Evolutionary conservation across 2,329 filamentous ascomycete genomes (phyloP).

Genomic region (Tolypocladium ovalisporum): DNA sequence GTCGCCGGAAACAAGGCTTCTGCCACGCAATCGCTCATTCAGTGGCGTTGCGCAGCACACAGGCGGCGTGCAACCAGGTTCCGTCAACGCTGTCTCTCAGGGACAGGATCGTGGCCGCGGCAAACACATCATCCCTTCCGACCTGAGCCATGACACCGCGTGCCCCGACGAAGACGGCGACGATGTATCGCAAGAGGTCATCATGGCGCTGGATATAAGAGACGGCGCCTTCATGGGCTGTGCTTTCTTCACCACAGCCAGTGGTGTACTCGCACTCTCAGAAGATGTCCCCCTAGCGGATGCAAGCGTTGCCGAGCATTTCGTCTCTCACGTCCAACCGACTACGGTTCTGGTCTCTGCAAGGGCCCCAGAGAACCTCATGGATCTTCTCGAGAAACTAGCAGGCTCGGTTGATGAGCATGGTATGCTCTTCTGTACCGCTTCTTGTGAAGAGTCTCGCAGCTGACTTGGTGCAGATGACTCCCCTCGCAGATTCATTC

Average conservation of each 20-base stretch:
- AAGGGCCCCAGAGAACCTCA: slow-evolving; percentile 30
- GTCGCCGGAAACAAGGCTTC: not conserved
- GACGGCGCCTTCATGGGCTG: slow-evolving; percentile 67
- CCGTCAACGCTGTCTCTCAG: not conserved
- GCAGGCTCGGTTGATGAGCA: not conserved
- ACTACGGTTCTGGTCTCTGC: slow-evolving; percentile 43
- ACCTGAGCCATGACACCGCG: not conserved
- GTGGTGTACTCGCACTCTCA: slow-evolving; percentile 63
- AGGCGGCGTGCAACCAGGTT: not conserved
- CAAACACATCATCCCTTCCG: not conserved
- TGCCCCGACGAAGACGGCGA: not conserved
- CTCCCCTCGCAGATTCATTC: slow-evolving; percentile 14
- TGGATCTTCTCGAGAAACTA: slow-evolving; percentile 16
- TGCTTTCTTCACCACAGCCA: slow-evolving; percentile 64
- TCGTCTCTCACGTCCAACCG: slow-evolving; percentile 43
- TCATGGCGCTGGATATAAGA: slow-evolving; percentile 72
- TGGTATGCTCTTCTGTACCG: not conserved
- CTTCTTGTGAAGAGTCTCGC: not conserved
- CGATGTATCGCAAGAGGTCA: slow-evolving; percentile 38
- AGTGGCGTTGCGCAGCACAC: not conserved
- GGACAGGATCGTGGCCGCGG: not conserved
- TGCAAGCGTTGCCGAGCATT: slow-evolving; percentile 55
- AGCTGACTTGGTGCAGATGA: not conserved
- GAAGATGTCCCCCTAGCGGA: slow-evolving; percentile 63
- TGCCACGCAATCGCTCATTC: not conserved